phyloP scores from a whole-genome alignment of 1,284 basidiomycete species.

The Termitomyces sp. region DNA sequence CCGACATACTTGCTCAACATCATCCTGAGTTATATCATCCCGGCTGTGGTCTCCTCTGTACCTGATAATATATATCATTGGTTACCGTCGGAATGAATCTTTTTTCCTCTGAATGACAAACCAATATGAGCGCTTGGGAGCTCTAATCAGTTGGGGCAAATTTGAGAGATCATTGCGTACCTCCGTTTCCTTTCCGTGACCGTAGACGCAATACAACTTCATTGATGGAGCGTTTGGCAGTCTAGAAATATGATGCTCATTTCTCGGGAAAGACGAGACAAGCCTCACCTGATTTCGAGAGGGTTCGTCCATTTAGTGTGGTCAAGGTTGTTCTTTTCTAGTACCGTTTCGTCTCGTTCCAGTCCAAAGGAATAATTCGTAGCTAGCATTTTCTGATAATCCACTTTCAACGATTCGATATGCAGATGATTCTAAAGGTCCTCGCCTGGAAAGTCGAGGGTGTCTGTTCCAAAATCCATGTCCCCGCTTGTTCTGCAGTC shows the following conservation, averaged over 20 bases:
- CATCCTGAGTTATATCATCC: slow-evolving; percentile 54
- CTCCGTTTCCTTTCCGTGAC: slow-evolving; percentile 96
- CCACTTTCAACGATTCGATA: neutral
- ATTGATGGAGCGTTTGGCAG: slow-evolving; percentile 90
- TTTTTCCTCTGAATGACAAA: slow-evolving; percentile 20
- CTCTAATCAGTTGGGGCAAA: neutral
- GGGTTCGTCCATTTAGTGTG: slow-evolving; percentile 94
- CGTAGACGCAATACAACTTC: slow-evolving; percentile 94
- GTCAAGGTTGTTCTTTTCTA: slow-evolving; percentile 67
- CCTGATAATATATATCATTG: slow-evolving; percentile 30
- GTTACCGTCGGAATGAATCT: neutral
- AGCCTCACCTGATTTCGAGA: slow-evolving; percentile 73
- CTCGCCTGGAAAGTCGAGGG: slow-evolving; percentile 76
- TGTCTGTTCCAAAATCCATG: slow-evolving; percentile 84
- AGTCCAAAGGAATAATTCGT: slow-evolving; percentile 94
- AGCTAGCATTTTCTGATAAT: slow-evolving; percentile 77
- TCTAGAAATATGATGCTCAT: slow-evolving; percentile 30
- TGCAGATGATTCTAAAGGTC: neutral
- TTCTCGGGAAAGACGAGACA: neutral
- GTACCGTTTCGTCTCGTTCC: slow-evolving; percentile 66
- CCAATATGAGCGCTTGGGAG: slow-evolving; percentile 70
- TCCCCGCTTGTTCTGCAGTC: slow-evolving; percentile 72
- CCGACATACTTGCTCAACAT: slow-evolving; percentile 27
- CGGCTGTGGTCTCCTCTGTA: slow-evolving; percentile 71
- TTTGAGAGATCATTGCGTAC: slow-evolving; percentile 22